Base-by-base conservation (phyloP, 2,329 filamentous ascomycete species). In the Colletotrichum theobromicola region DNA sequence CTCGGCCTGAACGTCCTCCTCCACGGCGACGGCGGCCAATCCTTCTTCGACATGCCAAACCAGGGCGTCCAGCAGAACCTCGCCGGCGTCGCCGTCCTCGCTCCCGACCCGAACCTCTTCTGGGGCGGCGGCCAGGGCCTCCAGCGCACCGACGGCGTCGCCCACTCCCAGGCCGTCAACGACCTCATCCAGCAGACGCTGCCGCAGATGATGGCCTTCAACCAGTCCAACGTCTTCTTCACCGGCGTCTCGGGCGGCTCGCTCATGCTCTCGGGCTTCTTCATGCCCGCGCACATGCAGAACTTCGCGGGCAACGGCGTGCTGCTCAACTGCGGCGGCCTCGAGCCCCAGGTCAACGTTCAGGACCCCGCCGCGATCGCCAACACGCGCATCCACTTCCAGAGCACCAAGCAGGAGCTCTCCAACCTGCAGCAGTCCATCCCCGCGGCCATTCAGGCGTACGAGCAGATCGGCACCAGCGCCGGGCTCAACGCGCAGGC, bases 21-120 rank as follows among this genome's bases (percentile, higher is more conserved):
- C 5, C 90, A 92, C 79, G 90, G 90, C 64, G 90, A 92, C 78
- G 90, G 90, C 55, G 90, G 90, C 8, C 87, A 90, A 77, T 90
- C 88, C 15, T 90, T 90, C 84, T 89, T 89, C 80, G 88, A 89
- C 79, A 89, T 90, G 81, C 88, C 88, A 42, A 90, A 90, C 80
- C 87, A 90, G 77, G 86, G 84, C 21, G 86, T 90, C 13, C 86
- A 88, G 69, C 79, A 82, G 65, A 87, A 86, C 76, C 85, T 89
- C 35, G 88, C 89, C 80, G 89, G 89, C 74, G 87, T 90, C 12
- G 88, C 84, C 10, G 81, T 90, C 2, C 86, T 91, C 15, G 88
- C 90, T 0, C 90, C 90, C 7, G 85, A 90, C 79, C 79, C 83
- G 68, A 87, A 89, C 75, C 85, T 89, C 37, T 90, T 91, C 84